Conservation (phyloP, 345 rosid genomes). For the Eutrema japonicum region DNA sequence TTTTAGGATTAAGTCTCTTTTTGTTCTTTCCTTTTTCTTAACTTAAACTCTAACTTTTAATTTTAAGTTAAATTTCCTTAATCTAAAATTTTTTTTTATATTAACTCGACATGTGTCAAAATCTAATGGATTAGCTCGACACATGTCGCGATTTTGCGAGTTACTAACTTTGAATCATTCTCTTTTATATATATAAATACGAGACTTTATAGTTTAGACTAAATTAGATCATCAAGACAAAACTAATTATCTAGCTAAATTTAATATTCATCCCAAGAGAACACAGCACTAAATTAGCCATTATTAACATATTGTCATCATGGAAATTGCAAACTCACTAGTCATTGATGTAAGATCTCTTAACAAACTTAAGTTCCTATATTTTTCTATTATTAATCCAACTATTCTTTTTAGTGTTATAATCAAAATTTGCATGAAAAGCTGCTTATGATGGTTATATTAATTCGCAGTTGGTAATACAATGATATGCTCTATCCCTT, state of each 20-base stretch:
- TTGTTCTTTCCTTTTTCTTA: too few species aligned
- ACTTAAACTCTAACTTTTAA: too few species aligned
- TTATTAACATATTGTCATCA: conserved; percentile 19
- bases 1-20: too few species aligned
- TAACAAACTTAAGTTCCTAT: conserved; percentile 18
- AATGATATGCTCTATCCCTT: conserved; percentile 2
- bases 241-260: conserved; percentile 1
- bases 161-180: too few species aligned
- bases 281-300: conserved; percentile 10
- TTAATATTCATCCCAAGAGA: conserved; percentile 8
- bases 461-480: conserved; percentile 19
- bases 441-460: conserved; percentile 1
- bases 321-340: conserved; percentile 16
- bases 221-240: conserved; percentile 14
- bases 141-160: too few species aligned
- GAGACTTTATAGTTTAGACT: background rate
- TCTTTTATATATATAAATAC: too few species aligned
- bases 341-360: conserved; percentile 22
- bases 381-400: conserved; percentile 1
- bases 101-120: too few species aligned
- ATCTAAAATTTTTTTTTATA: too few species aligned
- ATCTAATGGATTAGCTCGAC: too few species aligned
- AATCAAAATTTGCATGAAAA: background rate
- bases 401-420: background rate
- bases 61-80: too few species aligned